Base-by-base conservation (phyloP, 768 basidiomycete species). In the Gymnopilus dilepis region DNA sequence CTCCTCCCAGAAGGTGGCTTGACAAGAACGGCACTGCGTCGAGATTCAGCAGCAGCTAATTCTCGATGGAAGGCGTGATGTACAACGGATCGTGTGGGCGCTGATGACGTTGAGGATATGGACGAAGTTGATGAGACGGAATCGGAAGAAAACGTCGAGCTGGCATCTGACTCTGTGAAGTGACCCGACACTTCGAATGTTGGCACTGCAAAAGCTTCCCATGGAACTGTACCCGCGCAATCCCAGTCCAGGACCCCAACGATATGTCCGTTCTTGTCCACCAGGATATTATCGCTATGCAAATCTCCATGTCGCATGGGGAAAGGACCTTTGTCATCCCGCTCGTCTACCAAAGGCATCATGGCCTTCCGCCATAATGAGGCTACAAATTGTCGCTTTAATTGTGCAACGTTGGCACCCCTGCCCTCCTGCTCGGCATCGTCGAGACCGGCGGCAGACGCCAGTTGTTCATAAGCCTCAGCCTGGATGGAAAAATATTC, bases 201-300 rank as follows among this genome's bases (percentile, higher is more conserved):
- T 11, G 77, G 76, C 8, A 78, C 77, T 11, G 77, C 78, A 48
- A 78, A 78, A 12, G 76, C 77, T 59, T 80, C 78, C 78, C 78
- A 80, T 11, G 78, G 78, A 12, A 80, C 78, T 2, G 78, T 78
- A 15, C 76, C 77, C 0, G 78, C 77, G 66, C 78, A 78, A 52
- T 79, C 78, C 78, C 78, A 79, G 57, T 79, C 78, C 28, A 79
- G 68, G 3, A 79, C 77, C 4, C 78, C 78, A 9, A 78, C 72
- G 50, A 79, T 78, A 63, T 79, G 77, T 8, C 78, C 78, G 1
- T 72, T 74, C 31, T 69, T 63, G 61, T 79, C 78, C 2, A 79
- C 78, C 24, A 79, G 70, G 22, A 79, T 74, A 58, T 79, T 79
- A 52, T 79, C 77, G 65, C 76, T 77, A 65, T 79, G 78, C 7